phyloP scores from a whole-genome alignment of 176 grass and related monocot genomes.

The Saccharum spontaneum region DNA sequence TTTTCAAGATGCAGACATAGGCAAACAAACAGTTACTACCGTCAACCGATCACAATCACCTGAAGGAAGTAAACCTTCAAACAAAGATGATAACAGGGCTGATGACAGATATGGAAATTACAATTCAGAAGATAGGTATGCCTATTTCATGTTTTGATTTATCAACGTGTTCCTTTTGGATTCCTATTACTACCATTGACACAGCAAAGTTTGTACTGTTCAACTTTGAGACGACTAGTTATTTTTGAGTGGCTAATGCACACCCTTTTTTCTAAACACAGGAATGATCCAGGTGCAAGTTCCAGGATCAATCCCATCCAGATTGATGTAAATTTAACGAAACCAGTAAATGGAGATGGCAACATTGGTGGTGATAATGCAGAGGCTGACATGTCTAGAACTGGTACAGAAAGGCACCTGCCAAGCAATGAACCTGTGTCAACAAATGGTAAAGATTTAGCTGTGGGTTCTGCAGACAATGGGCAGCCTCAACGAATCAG shows the following conservation, averaged over 20 bases:
- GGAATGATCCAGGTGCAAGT: slow-evolving; percentile 36
- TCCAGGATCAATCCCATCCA: slow-evolving; percentile 18
- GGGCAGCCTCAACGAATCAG: slow-evolving; percentile 59
- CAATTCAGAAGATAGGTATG: slow-evolving; percentile 47
- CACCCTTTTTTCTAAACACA: slow-evolving; percentile 32
- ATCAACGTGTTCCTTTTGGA: neutral
- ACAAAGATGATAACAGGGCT: slow-evolving; percentile 31
- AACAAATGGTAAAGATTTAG: slow-evolving; percentile 42
- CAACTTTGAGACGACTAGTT: slow-evolving; percentile 15
- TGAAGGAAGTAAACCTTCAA: slow-evolving; percentile 32
- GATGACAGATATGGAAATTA: slow-evolving; percentile 42
- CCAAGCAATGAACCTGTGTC: slow-evolving; percentile 38
- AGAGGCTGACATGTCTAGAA: slow-evolving; percentile 33
- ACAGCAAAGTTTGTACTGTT: slow-evolving; percentile 9
- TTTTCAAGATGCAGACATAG: slow-evolving; percentile 34
- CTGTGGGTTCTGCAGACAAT: slow-evolving; percentile 33
- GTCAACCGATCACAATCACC: slow-evolving; percentile 17
- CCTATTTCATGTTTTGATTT: slow-evolving; percentile 32
- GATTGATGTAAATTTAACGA: slow-evolving; percentile 21
- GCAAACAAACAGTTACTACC: slow-evolving; percentile 12
- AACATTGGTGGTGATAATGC: slow-evolving; percentile 23
- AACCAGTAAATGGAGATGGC: slow-evolving; percentile 16
- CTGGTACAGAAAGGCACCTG: slow-evolving; percentile 32
- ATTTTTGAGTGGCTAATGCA: neutral
- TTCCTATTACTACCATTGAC: neutral